phyloP scores from a whole-genome alignment of 371 early-diverging fungal species.

The Hamiltosporidium magnivora region DNA sequence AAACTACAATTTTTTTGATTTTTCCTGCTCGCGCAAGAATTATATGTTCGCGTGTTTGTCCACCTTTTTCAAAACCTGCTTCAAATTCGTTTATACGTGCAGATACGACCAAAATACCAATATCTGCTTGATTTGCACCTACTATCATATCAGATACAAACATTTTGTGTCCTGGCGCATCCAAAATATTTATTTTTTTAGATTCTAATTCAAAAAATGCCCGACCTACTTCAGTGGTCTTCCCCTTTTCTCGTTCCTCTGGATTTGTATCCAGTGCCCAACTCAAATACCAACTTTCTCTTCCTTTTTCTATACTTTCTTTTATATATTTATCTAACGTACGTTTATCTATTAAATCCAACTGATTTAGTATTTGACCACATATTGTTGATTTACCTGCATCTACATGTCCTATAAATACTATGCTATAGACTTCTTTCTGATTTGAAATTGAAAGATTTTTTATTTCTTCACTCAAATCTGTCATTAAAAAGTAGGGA shows the following conservation, averaged over 20 bases:
- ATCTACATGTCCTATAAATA: conserved; percentile 99
- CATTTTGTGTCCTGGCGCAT: conserved; percentile 92
- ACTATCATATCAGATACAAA: conserved; percentile 98
- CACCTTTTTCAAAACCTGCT: conserved; percentile 85
- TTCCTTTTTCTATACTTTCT: conserved; percentile 74
- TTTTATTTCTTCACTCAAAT: too few relatives aligned
- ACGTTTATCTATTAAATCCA: conserved; percentile 95
- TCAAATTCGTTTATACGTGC: conserved; percentile 91
- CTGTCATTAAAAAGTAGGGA: too few relatives aligned
- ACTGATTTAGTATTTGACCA: conserved; percentile 97
- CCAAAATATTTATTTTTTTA: conserved; percentile 43
- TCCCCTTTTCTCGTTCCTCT: conserved; percentile 65
- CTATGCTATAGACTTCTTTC: conserved; percentile 79
- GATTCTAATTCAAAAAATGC: conserved; percentile 77
- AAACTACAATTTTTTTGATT: conserved; percentile 85
- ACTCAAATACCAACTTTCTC: conserved; percentile 56
- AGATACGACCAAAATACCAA: conserved; percentile 83
- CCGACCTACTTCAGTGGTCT: conserved; percentile 50
- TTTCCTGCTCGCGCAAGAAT: conserved; percentile 85
- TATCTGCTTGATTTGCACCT: conserved; percentile 72
- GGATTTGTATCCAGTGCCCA: conserved; percentile 55
- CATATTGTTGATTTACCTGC: conserved; percentile 93
- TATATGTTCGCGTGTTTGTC: conserved; percentile 98
- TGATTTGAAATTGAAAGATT: not conserved
- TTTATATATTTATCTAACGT: conserved; percentile 96